Conservation (phyloP, 805 yeast species). For the Candida yuanshanica region DNA sequence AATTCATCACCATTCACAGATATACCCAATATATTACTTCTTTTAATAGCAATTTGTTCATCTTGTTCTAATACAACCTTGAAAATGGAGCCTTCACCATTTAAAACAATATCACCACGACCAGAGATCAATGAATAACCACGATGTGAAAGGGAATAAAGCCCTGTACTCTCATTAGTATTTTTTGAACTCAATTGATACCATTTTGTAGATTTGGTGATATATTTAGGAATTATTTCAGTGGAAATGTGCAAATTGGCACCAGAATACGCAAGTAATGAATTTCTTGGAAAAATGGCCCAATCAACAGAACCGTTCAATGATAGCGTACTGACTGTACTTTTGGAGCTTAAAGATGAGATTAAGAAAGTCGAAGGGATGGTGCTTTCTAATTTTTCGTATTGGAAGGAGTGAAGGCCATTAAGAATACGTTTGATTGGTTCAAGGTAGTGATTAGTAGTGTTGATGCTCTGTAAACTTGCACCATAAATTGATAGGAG, state of each 20-base stretch:
- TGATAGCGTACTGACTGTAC: slow-evolving; percentile 25
- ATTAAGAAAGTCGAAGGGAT: slow-evolving; percentile 15
- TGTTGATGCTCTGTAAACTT: slow-evolving; percentile 9
- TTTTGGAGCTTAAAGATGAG: slow-evolving; percentile 17
- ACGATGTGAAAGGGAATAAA: slow-evolving; percentile 27
- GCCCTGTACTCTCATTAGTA: slow-evolving; percentile 32
- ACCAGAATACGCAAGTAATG: slow-evolving; percentile 50
- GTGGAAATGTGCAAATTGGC: slow-evolving; percentile 39
- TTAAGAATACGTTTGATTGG: slow-evolving; percentile 38
- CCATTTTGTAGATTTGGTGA: slow-evolving; percentile 24
- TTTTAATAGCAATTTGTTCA: slow-evolving; percentile 45
- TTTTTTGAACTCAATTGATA: slow-evolving; percentile 16
- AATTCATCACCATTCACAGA: slow-evolving; percentile 38
- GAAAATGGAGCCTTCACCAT: slow-evolving; percentile 51
- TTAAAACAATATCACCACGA: slow-evolving; percentile 50
- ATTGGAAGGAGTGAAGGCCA: slow-evolving; percentile 41
- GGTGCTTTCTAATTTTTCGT: slow-evolving; percentile 40
- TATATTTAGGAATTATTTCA: slow-evolving; percentile 32
- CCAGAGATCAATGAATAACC: slow-evolving; percentile 50
- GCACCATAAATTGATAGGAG: slow-evolving; percentile 42
- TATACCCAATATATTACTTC: slow-evolving; percentile 41
- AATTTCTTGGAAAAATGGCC: slow-evolving; percentile 45
- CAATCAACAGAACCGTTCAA: slow-evolving; percentile 60
- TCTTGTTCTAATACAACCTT: slow-evolving; percentile 36
- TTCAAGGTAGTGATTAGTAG: slow-evolving; percentile 17